A percentile compares a stretch with the other conserved stretches of the same genome.
These are phyloP conservation scores for Boletus semigastroideus DNA, from an alignment of 1,284 basidiomycete genomes.

Conservation along the genomic window DNA sequence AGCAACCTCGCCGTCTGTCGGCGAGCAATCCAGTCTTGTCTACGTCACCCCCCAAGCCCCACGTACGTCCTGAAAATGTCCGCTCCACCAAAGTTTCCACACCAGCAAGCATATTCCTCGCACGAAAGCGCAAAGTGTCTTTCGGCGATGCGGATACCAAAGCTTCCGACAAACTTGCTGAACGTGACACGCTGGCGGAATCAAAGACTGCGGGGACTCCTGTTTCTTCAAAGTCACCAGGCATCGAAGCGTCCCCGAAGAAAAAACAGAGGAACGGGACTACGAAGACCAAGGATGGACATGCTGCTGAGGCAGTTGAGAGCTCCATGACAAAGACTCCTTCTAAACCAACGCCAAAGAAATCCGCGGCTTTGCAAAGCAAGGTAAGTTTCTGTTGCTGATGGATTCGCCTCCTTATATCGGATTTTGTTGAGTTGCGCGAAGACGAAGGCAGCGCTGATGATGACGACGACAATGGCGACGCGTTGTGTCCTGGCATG, in stretches of 20 bases:
- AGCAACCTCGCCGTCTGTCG: not conserved
- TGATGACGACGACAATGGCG: too few species aligned
- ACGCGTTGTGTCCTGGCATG: too few species aligned
- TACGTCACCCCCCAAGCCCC: not conserved
- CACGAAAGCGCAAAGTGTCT: constrained; percentile 26
- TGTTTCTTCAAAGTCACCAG: not conserved
- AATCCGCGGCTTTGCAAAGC: too few species aligned
- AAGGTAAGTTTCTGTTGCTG: too few species aligned
- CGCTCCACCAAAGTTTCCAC: not conserved
- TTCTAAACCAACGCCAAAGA: too few species aligned
- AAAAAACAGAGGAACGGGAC: constrained; percentile 21
- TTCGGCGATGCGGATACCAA: not conserved
- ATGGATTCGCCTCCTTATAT: too few species aligned
- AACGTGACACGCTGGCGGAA: not conserved
- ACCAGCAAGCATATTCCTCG: not conserved
- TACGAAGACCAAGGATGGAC: not conserved
- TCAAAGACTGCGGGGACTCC: not conserved
- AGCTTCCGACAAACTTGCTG: not conserved
- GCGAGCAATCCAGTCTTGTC: not conserved
- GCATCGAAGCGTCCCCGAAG: constrained; percentile 14
- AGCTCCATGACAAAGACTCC: too few species aligned
- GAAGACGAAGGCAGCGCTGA: too few species aligned
- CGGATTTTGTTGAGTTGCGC: too few species aligned
- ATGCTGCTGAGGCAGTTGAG: too few species aligned
- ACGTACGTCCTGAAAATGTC: not conserved